These are phyloP conservation scores for Neotropicomus parvogracilis DNA, from an alignment of 1,284 basidiomycete genomes.

Conservation along the genomic window DNA sequence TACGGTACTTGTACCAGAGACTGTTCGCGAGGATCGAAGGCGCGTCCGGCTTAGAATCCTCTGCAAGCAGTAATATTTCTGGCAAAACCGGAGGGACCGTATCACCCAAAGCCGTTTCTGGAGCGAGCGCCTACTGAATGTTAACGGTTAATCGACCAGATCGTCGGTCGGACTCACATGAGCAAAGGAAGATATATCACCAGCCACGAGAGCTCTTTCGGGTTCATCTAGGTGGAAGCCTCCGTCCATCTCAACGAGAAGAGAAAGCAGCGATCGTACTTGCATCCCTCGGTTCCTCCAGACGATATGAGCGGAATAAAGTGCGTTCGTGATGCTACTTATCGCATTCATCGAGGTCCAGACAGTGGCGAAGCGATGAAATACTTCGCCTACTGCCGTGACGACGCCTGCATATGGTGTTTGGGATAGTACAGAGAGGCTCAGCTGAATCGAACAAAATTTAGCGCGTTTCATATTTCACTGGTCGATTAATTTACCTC, in stretches of 20 bases:
- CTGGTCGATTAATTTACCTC: slow-evolving; percentile 44
- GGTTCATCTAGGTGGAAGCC: slow-evolving; percentile 49
- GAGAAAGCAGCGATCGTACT: slow-evolving; percentile 55
- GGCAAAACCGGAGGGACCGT: slow-evolving; percentile 58
- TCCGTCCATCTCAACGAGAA: slow-evolving; percentile 63
- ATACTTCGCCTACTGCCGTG: slow-evolving; percentile 57
- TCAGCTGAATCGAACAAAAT: slow-evolving; percentile 45
- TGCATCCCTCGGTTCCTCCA: slow-evolving; percentile 64
- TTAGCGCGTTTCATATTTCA: background rate
- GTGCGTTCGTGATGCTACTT: slow-evolving; percentile 48
- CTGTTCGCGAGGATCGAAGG: slow-evolving; percentile 67
- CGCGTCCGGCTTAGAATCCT: slow-evolving; percentile 53
- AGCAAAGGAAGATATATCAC: slow-evolving; percentile 57
- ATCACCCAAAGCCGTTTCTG: slow-evolving; percentile 43
- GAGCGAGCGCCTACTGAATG: slow-evolving; percentile 42
- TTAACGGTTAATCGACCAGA: background rate
- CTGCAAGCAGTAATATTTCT: slow-evolving; percentile 62
- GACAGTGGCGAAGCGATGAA: slow-evolving; percentile 62
- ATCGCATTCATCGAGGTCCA: slow-evolving; percentile 76
- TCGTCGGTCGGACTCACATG: slow-evolving; percentile 44
- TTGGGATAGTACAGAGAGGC: slow-evolving; percentile 52
- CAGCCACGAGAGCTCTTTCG: slow-evolving; percentile 54
- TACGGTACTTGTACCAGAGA: slow-evolving; percentile 76
- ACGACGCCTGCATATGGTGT: slow-evolving; percentile 50
- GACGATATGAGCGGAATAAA: slow-evolving; percentile 59